Percentiles rank a stretch among this genome's conserved stretches.
phyloP scores from a whole-genome alignment of 352 stramenopile species.

The Phytopythium boreale region DNA sequence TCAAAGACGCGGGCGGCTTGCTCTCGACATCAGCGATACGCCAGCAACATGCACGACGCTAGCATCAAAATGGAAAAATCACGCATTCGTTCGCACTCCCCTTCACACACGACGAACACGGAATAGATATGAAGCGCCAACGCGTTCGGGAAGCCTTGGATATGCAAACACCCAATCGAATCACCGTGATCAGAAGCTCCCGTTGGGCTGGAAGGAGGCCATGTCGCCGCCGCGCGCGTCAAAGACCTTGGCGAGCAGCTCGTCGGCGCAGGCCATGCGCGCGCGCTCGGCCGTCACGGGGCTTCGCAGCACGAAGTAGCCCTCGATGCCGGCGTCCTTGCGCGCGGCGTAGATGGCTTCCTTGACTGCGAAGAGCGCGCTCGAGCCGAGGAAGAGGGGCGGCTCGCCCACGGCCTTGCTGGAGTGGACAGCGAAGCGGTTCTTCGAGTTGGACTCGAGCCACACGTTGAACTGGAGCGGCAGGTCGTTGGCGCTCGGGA shows the following conservation, averaged over 20 bases:
- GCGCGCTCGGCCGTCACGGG: slow-evolving; percentile 81
- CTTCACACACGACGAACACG: neutral
- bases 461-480: slow-evolving; percentile 94
- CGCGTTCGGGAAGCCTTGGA: no score
- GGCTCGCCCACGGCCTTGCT: slow-evolving; percentile 96
- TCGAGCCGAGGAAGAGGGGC: slow-evolving; percentile 93
- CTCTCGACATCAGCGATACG: no score
- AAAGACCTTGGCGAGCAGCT: slow-evolving; percentile 70
- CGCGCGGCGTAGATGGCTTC: slow-evolving; percentile 90
- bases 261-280: slow-evolving; percentile 79
- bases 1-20: no score
- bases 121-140: neutral
- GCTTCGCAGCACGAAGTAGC: slow-evolving; percentile 70
- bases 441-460: slow-evolving; percentile 91
- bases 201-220: slow-evolving; percentile 51
- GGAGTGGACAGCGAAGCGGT: slow-evolving; percentile 94
- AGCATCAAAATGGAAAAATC: no score
- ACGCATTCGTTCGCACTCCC: neutral
- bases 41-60: no score
- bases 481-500: slow-evolving; percentile 95
- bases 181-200: slow-evolving; percentile 39
- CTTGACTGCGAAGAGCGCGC: slow-evolving; percentile 95
- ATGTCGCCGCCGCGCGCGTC: slow-evolving; percentile 56
- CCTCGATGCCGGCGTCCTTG: slow-evolving; percentile 49
- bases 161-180: neutral